Conservation (phyloP, 179 eudicot species). For the Monotropa hypopitys region DNA sequence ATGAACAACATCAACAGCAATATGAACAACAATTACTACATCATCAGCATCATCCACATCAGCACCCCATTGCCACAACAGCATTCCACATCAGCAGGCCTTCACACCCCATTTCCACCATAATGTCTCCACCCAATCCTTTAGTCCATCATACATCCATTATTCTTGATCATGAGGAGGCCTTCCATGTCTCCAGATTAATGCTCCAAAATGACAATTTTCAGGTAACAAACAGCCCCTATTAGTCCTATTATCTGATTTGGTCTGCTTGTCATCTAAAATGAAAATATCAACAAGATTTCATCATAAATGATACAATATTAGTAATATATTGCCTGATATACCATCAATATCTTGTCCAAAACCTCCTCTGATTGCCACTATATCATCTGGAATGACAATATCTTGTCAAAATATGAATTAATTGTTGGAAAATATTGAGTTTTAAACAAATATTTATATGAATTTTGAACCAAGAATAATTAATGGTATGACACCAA, state of each 20-base stretch:
- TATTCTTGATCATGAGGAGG: constrained; percentile 40
- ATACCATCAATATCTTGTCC: too few species aligned
- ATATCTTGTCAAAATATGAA: too few species aligned
- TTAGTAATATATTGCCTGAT: too few species aligned
- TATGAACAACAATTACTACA: neutral
- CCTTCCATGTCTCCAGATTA: constrained; percentile 59
- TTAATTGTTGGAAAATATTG: too few species aligned
- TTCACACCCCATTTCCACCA: constrained; percentile 49
- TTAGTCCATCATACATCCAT: constrained; percentile 55
- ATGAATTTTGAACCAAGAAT: too few species aligned
- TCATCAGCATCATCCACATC: constrained; percentile 26
- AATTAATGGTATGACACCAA: too few species aligned
- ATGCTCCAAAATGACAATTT: constrained; percentile 60
- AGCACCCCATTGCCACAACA: constrained; percentile 27
- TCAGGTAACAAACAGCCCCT: constrained; percentile 30
- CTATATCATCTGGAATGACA: too few species aligned
- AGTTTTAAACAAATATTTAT: too few species aligned
- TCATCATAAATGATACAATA: too few species aligned
- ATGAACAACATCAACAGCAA: constrained; percentile 20
- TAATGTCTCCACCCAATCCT: constrained; percentile 46
- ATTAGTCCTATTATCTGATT: neutral
- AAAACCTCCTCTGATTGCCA: too few species aligned
- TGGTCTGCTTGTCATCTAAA: too few species aligned
- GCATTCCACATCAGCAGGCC: constrained; percentile 75
- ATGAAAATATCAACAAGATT: too few species aligned